A percentile compares a stretch with the other conserved stretches of the same genome.
Conservation (phyloP, 208 protist genomes). For the Acanthamoeba divionensis region DNA sequence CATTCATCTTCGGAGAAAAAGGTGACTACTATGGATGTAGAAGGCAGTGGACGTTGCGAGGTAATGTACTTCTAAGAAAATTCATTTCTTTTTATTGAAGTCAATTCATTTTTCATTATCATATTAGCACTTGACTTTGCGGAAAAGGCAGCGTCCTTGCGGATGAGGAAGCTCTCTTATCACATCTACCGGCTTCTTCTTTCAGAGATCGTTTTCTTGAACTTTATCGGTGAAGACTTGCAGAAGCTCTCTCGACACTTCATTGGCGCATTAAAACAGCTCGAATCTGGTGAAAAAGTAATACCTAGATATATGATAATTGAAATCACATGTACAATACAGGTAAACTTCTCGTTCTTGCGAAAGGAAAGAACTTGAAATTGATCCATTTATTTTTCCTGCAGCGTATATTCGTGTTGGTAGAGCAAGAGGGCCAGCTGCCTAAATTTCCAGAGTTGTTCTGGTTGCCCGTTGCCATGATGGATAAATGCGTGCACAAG, state of each 20-base stretch:
- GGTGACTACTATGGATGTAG: neutral
- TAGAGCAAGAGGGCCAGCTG: neutral
- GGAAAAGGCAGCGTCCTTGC: neutral
- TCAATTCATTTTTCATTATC: neutral
- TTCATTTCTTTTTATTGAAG: neutral
- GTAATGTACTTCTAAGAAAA: neutral
- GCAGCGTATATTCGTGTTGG: slow-evolving; percentile 30
- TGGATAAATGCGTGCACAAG: slow-evolving; percentile 37
- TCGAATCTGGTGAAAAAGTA: neutral
- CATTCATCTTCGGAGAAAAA: neutral
- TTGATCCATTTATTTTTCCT: neutral
- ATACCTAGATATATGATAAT: neutral
- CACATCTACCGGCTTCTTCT: slow-evolving; percentile 31
- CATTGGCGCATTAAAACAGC: neutral
- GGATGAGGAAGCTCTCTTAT: slow-evolving; percentile 44
- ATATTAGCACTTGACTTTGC: slow-evolving; percentile 1
- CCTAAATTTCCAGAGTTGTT: slow-evolving; percentile 22
- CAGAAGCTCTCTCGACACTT: slow-evolving; percentile 36
- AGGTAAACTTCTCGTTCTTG: neutral
- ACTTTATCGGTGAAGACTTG: neutral
- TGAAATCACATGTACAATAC: neutral
- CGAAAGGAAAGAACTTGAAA: neutral
- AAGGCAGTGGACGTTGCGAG: neutral
- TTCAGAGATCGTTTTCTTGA: neutral
- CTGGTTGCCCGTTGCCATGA: slow-evolving; percentile 25